Base-by-base conservation (phyloP, 139 green algal species). In the Nannochloris sp. region DNA sequence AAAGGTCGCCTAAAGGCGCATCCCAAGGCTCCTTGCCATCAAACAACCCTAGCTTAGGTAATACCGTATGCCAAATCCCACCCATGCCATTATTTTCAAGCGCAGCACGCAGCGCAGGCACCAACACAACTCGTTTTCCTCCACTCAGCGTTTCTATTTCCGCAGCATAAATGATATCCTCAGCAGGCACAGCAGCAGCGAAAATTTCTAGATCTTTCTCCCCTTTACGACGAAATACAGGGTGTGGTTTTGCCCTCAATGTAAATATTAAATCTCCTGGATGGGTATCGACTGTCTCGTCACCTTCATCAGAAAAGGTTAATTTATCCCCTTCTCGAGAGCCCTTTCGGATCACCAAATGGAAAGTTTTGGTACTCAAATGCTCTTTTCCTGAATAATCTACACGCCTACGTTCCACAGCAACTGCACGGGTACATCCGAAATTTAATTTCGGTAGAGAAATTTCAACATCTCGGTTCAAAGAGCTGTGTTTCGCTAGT, bases 221-320 rank as follows among this genome's bases (percentile, higher is more conserved):
- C 38, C 2, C 6, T 34, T 25, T 56, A 39, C 71, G 60, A 4
- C 54, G 47, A 48, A 67, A 78, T 3, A 46, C 7, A 2, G 71
- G 57, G 64, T 78, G 65, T 10, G 65, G 59, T 60, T 78, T 74
- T n/a, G 29, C 14, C 9, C 42, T 51, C 51, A 78, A 59, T 23
- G 44, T 45, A 30, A 78, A 42, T 6, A 67, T 37, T 45, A 78
- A 35, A 53, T 78, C 71, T 0, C 71, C 71, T 4, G 71, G 45
- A 29, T 56, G 38, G 7, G 71, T 78, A 69, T 78, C 71, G 30
- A 71, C 71, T 2, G 29, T 36, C 59, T 78, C 71, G 15, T 73
- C 67, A 3, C 71, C 71, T 60, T 78, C 71, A 14, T 44, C 51
- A 46, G 68, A 56, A 70, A 74, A 78, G 8, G 64, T 30, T 38